Evolutionary conservation across 345 rosid species (phyloP), one percentile per base, ranked within the genome.

Genomic region (Leavenworthia alabamica): DNA sequence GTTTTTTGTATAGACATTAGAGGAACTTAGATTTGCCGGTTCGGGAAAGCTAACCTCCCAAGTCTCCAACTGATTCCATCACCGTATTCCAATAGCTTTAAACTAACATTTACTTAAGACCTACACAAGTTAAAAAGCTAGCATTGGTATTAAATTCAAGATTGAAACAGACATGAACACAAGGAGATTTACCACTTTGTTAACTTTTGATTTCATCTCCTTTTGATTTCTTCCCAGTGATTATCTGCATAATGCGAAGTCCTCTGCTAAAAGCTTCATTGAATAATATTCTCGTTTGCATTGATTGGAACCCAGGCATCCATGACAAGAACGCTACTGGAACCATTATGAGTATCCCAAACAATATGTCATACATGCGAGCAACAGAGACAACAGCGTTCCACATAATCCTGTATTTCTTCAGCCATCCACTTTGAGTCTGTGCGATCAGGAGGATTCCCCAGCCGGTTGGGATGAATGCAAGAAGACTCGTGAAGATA

Each of bases 221-320:
- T 64, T 71, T 60, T 10, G 86, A 76, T 76, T 83, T 90, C 75
- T 86, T 90, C 42, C 92, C 95, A 8, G 83, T 51, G 51, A 90
- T 75, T 67, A 90, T 71, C 35, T 75, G 83, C 75, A 92, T 86
- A 68, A 90, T 86, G 73, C 89, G 92, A 42, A 90, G 85, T 15
- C 97, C 97, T 59, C 97, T 77, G 80, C 97, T 89, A 62, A 89
- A 89, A 11, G 91, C 97, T 61, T 86, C 85, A 58, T 89, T 89
- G 75, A 89, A 90, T 71, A 90, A 71, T 66, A 90, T 78, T 77
- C 97, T 85, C 3, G 90, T 85, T 77, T 90, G 95, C 97, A 90
- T 90, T 3, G 86, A 65, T 50, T 90, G 90, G 67, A 86, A 85
- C 39, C 86, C 97, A 6, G 97, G 97, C 81, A 90, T 75, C 97